Conservation (phyloP, 2,329 filamentous ascomycete species). For the Parafenestella ontariensis region DNA sequence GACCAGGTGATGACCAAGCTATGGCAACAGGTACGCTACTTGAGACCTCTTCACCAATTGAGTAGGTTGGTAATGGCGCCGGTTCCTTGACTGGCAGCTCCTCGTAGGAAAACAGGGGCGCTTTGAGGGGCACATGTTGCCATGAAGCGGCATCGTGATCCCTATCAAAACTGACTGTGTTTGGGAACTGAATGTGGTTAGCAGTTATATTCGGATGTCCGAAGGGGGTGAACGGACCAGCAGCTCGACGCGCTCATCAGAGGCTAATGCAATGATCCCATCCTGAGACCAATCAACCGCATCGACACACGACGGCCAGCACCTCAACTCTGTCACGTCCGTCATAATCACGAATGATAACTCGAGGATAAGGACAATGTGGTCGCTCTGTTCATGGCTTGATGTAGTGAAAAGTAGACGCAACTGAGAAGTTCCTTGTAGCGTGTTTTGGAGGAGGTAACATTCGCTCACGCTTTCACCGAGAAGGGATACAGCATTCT, state of each 20-base stretch:
- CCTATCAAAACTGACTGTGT: slow-evolving; percentile 35
- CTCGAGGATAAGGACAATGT: background rate
- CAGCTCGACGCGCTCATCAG: slow-evolving; percentile 63
- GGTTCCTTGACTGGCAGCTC: slow-evolving; percentile 58
- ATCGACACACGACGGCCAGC: slow-evolving; percentile 60
- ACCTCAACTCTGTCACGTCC: slow-evolving; percentile 43
- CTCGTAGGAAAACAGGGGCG: slow-evolving; percentile 59
- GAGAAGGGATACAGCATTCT: background rate
- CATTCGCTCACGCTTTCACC: background rate
- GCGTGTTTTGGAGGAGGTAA: background rate
- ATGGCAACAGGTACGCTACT: slow-evolving; percentile 57
- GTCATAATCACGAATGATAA: slow-evolving; percentile 30
- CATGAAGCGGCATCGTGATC: slow-evolving; percentile 42
- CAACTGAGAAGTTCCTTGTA: background rate
- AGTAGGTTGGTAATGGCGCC: slow-evolving; percentile 57
- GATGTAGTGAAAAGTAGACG: background rate
- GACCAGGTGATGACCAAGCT: slow-evolving; percentile 64
- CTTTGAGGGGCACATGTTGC: slow-evolving; percentile 53
- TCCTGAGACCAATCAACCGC: slow-evolving; percentile 67
- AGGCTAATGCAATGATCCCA: slow-evolving; percentile 64
- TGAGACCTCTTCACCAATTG: slow-evolving; percentile 66
- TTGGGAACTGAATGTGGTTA: slow-evolving; percentile 39
- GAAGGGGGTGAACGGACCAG: slow-evolving; percentile 45
- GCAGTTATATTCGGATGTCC: background rate
- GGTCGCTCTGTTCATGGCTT: slow-evolving; percentile 9